Conservation (phyloP, 805 yeast genomes). For the Candida maesae region DNA sequence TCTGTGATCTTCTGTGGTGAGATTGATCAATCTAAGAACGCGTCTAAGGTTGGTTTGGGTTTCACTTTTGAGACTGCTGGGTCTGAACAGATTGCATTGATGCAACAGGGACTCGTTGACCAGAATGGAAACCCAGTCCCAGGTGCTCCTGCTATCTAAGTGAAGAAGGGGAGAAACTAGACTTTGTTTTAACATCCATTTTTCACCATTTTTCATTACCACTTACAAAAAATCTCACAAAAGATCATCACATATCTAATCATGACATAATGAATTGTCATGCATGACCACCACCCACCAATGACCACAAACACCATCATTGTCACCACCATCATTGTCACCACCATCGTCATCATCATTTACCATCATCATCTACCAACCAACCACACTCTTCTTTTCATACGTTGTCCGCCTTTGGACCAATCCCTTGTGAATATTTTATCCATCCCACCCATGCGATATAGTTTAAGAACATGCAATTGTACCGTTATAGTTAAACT, state of each 20-base stretch:
- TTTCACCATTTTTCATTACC: neutral
- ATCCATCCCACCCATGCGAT: no score
- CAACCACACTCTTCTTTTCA: neutral
- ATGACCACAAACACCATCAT: neutral
- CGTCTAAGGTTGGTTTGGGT: conserved; percentile 88
- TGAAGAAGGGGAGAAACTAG: no score
- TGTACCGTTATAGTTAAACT: conserved; percentile 1
- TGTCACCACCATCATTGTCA: neutral
- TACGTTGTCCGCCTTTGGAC: conserved; percentile 1
- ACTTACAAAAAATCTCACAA: no score
- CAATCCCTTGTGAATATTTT: conserved; percentile 11
- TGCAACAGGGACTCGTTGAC: conserved; percentile 83
- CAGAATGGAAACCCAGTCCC: conserved; percentile 84
- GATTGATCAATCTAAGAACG: conserved; percentile 77
- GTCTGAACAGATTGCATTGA: conserved; percentile 84
- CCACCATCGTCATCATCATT: neutral
- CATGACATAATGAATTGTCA: conserved; percentile 1
- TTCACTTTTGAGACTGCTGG: conserved; percentile 95
- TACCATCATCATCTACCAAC: neutral
- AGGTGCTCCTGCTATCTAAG: conserved; percentile 61
- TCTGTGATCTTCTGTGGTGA: conserved; percentile 88
- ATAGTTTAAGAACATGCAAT: conserved; percentile 1
- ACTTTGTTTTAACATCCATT: no score
- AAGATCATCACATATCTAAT: neutral
- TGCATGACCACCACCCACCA: neutral